phyloP scores from a whole-genome alignment of 176 grass and related monocot species.

The Ensete glaucum region DNA sequence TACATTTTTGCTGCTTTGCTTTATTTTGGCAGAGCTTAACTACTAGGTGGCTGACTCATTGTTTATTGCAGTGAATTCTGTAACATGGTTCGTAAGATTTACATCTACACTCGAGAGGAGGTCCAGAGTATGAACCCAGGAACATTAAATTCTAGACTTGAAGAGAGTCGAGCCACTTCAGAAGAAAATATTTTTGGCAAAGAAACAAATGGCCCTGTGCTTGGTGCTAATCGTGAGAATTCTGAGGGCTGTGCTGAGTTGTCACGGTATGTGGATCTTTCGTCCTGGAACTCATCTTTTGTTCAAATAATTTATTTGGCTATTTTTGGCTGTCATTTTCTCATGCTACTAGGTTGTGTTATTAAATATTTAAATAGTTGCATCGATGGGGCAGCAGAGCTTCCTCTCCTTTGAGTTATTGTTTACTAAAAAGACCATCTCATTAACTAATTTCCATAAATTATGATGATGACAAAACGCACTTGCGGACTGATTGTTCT shows the following conservation, averaged over 20 bases:
- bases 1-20: neutral
- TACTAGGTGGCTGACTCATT: slow-evolving; percentile 3
- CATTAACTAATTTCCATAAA: neutral
- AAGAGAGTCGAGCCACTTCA: slow-evolving; percentile 47
- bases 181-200: slow-evolving; percentile 31
- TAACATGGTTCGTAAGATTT: slow-evolving; percentile 79
- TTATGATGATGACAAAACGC: neutral
- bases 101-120: slow-evolving; percentile 75
- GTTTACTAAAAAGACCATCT: neutral
- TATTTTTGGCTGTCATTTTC: neutral
- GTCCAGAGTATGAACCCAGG: slow-evolving; percentile 88
- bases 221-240: slow-evolving; percentile 44
- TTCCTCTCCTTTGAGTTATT: neutral
- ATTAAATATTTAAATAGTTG: neutral
- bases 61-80: slow-evolving; percentile 72
- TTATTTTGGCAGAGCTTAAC: neutral
- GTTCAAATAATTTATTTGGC: neutral
- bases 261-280: slow-evolving; percentile 11
- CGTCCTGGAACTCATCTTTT: neutral
- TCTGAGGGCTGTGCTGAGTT: slow-evolving; percentile 31
- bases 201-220: slow-evolving; percentile 28
- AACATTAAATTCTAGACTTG: slow-evolving; percentile 39
- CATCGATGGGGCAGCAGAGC: neutral
- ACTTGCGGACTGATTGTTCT: neutral
- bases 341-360: neutral